Conservation (phyloP, 495 filamentous ascomycete species). For the Neurospora tetrasperma region DNA sequence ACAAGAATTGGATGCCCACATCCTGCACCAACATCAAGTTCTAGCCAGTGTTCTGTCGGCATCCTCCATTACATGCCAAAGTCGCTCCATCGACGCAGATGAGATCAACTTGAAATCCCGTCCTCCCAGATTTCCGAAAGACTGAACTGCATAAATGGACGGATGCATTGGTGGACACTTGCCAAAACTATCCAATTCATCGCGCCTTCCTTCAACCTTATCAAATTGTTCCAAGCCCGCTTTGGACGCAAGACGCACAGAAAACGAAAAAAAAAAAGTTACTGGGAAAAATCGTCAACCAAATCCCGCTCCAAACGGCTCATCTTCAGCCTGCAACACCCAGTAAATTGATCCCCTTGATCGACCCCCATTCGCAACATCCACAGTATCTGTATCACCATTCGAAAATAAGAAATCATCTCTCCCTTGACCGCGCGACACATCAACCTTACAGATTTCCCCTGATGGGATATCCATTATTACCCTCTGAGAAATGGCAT, state of each 20-base stretch:
- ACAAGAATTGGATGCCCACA: background rate
- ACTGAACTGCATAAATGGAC: background rate
- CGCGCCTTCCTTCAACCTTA: background rate
- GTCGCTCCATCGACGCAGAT: background rate
- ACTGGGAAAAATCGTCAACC: background rate
- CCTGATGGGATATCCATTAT: background rate
- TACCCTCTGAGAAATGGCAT: background rate
- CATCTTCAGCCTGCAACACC: background rate
- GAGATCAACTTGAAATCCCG: background rate
- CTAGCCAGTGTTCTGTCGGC: background rate
- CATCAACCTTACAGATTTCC: background rate
- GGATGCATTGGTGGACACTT: background rate
- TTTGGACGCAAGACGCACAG: background rate
- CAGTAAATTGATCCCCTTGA: background rate
- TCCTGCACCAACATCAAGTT: background rate
- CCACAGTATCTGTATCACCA: background rate
- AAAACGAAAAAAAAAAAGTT: too few relatives aligned
- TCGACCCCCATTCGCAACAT: background rate
- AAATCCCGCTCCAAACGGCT: background rate
- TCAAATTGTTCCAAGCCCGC: background rate
- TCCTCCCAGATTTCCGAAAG: background rate
- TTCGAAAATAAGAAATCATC: background rate
- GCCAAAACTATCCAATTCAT: background rate
- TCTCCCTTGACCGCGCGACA: background rate
- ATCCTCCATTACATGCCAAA: background rate